Evolutionary conservation across 2,329 filamentous ascomycete genomes (phyloP), one percentile per base, ranked within the genome.

Genomic region (Apiospora aurea): DNA sequence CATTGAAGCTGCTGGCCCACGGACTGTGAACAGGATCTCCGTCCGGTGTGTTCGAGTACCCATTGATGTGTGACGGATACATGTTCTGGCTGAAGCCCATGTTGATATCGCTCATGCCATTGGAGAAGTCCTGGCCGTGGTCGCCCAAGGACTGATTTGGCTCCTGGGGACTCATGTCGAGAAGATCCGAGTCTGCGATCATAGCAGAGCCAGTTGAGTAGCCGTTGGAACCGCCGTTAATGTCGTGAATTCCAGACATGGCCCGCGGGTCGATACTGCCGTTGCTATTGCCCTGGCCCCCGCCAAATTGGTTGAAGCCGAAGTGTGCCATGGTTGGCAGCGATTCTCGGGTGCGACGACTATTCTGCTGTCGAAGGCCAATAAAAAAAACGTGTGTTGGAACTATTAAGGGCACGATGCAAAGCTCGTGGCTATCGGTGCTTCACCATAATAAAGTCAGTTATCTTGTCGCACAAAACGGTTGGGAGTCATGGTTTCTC

Each of bases 21-120:
- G 96, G 96, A 78, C 95, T 98, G 79, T 97, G 94, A 73, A 97
- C 96, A 7, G 96, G 95, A 70, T 94, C 93, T 70, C 94, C 94
- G 73, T 98, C 96, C 4, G 96, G 95, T 1, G 95, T 97, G 80
- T 94, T 94, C 26, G 96, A 97, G 82, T 93, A 98, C 74, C 94
- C 90, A 78, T 93, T 92, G 79, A 94, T 91, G 72, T 93, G 91
- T 67, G 88, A 85, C 73, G 91, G 89, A 75, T 89, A 91, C 24
- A 88, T 84, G 69, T 84, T 84, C 71, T 89, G 87, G 44, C 83
- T 80, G 76, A 88, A 91, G 73, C 85, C 85, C 81, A 93, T 90
- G 71, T 86, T 86, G 75, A 88, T 81, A 70, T 86, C 85, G 76
- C 86, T 87, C 78, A 92, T 85, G 69, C 84, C 83, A 49, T 85